Conservation (phyloP, 2,329 filamentous ascomycete genomes). For the Drechslerella dactyloides region DNA sequence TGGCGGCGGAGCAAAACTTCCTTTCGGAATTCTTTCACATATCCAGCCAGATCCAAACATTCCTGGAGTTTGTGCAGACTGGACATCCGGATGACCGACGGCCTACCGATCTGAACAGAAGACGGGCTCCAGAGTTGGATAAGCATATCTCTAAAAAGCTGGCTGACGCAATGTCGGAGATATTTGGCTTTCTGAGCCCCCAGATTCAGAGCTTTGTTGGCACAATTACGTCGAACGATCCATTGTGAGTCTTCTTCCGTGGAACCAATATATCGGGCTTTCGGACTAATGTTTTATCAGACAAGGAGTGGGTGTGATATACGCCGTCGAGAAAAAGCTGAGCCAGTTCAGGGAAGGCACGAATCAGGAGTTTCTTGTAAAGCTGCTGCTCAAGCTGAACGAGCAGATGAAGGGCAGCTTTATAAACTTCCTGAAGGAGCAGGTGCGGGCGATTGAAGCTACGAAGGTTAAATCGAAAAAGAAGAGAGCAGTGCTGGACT, state of each 20-base stretch:
- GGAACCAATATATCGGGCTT: slow-evolving; percentile 46
- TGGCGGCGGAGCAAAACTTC: slow-evolving; percentile 96
- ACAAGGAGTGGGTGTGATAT: slow-evolving; percentile 87
- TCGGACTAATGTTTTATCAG: slow-evolving; percentile 59
- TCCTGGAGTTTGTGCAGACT: slow-evolving; percentile 76
- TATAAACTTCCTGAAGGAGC: slow-evolving; percentile 88
- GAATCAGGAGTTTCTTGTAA: slow-evolving; percentile 89
- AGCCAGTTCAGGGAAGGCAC: slow-evolving; percentile 77
- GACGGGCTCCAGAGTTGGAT: slow-evolving; percentile 85
- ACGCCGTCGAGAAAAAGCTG: slow-evolving; percentile 78
- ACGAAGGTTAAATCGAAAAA: slow-evolving; percentile 99
- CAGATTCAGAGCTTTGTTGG: slow-evolving; percentile 81
- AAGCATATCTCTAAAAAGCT: slow-evolving; percentile 83
- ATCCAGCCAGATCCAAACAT: slow-evolving; percentile 70
- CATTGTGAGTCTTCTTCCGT: slow-evolving; percentile 69
- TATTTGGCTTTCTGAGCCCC: slow-evolving; percentile 80
- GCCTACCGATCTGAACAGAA: slow-evolving; percentile 74
- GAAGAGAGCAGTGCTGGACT: slow-evolving; percentile 92
- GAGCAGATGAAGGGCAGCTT: slow-evolving; percentile 76
- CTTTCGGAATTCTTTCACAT: slow-evolving; percentile 96
- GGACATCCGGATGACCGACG: slow-evolving; percentile 71
- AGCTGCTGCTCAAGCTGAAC: slow-evolving; percentile 78
- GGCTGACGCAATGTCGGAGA: slow-evolving; percentile 83
- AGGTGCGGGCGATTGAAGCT: slow-evolving; percentile 93
- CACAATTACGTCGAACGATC: slow-evolving; percentile 80